Base-by-base conservation (phyloP, 805 yeast species). In the Ogataea ramenticola region DNA sequence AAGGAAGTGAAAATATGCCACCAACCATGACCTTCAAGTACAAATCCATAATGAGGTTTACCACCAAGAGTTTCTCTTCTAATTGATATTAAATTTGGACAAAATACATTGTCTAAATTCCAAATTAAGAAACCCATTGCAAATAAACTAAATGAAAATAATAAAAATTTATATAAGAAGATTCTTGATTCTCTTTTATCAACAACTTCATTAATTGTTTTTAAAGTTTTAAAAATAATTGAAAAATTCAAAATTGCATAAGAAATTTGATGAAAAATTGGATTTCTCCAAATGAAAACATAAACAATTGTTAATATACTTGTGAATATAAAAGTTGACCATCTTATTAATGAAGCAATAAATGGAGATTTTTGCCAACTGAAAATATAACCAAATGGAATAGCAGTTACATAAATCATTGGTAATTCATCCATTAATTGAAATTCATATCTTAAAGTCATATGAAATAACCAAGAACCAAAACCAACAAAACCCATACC, bases 371-470 rank as follows among this genome's bases (percentile, higher is more conserved):
- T 57, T 24, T 53, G 46, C 60, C 61, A 64, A 27, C 65, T 61
- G 47, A 53, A 60, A 15, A 65, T 46, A 47, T 64, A 63, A 2
- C 64, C 68, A 48, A 88, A 81, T 0, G 99, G 98, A 24, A 91
- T 80, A 50, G 96, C 91, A 2, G 99, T 93, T 20, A 96, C 97
- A 65, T 93, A 93, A 49, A 93, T 87, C 99, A 93, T 93, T 35
- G 99, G 99, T 56, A 93, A 71, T 62, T 93, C 99, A 66, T 93
- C 99, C 62, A 93, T 71, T 49, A 93, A 62, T 66, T 93, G 99
- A 67, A 76, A 93, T 58, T 85, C 87, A 64, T 91, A 93, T 50
- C 78, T 72, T 54, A 93, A 71, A 4, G 98, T 91, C 96, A 93
- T 93, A 64, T 93, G 99, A 69, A 93, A 93, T 49, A 89, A 66